Evolutionary conservation across 2,329 filamentous ascomycete species (phyloP), one percentile per base, ranked within the genome.

Genomic region (Penicillium sp.): DNA sequence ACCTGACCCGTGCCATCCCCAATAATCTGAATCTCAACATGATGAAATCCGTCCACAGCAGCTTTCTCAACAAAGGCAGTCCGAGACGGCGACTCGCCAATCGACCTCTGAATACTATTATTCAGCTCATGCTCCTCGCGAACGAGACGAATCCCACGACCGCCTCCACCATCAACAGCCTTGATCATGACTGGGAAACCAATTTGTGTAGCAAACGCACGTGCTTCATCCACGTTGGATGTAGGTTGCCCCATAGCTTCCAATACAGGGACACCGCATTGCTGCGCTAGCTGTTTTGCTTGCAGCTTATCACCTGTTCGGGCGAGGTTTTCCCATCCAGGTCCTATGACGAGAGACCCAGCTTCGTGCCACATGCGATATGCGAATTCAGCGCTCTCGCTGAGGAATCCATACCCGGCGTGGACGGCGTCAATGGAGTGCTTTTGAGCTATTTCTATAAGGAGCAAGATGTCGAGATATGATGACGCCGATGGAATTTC

Each of bases 331-430:
- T 87, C 86, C 62, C 75, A 75, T 1, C 81, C 81, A 1, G 83
- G 83, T 0, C 83, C 83, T 10, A 85, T 73, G 1, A 85, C 80
- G 9, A 77, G 66, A 1, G 77, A 73, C 1, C 74, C 71, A 0
- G 75, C 77, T 54, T 82, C 78, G 4, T 77, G 71, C 75, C 77
- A 81, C 73, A 82, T 78, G 12, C 75, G 69, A 37, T 62, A 66
- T 0, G 80, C 74, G 48, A 85, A 83, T 0, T 78, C 76, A 2
- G 78, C 72, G 22, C 75, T 82, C 62, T 85, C 83, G 12, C 80
- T 82, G 1, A 85, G 72, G 69, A 96, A 86, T 10, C 83, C 83
- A 70, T 86, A 86, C 5, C 82, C 83, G 0, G 83, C 82, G 65
- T 85, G 82, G 0, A 85, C 73, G 3, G 81, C 75, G 61, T 85